A percentile compares a stretch with the other conserved stretches of the same genome.
Evolutionary conservation across 106 monocot genomes (phyloP).

Genomic region (Dendrobium huoshanense): DNA sequence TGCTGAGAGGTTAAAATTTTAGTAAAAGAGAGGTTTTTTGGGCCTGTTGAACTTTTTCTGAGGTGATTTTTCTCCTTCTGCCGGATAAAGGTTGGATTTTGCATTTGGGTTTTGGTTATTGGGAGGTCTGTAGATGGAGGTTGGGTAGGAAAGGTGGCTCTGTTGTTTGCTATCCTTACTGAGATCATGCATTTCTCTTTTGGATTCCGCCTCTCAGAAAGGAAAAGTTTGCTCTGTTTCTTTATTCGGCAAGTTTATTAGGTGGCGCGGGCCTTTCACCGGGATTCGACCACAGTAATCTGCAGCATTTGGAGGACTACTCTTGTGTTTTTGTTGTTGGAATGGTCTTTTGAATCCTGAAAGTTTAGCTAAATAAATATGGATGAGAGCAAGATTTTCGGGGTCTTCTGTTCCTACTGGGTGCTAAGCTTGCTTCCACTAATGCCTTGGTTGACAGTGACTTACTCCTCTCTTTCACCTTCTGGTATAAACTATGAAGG

Average conservation of each 20-base stretch:
- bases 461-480: constrained; percentile 73
- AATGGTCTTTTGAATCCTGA: neutral
- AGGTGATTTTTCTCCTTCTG: neutral
- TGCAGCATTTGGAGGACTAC: neutral
- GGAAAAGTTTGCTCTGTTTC: neutral
- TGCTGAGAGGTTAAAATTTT: neutral
- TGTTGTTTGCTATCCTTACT: constrained; percentile 18
- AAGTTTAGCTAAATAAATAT: constrained; percentile 6
- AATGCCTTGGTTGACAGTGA: constrained; percentile 14
- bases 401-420: constrained; percentile 10
- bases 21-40: neutral
- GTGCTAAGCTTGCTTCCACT: constrained; percentile 22
- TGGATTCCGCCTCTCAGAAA: neutral
- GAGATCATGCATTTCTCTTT: constrained; percentile 6
- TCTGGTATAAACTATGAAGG: constrained; percentile 98
- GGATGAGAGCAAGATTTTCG: constrained; percentile 10
- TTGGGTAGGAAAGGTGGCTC: constrained; percentile 7
- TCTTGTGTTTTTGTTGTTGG: constrained; percentile 3
- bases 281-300: neutral
- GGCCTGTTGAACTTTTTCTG: neutral
- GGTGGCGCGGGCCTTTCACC: neutral
- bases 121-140: constrained; percentile 11
- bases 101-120: constrained; percentile 23
- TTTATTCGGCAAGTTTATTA: neutral
- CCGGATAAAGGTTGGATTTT: constrained; percentile 20